These are phyloP conservation scores for Solanum chmielewskii DNA, from an alignment of 257 asterid species.

Conservation along the genomic window DNA sequence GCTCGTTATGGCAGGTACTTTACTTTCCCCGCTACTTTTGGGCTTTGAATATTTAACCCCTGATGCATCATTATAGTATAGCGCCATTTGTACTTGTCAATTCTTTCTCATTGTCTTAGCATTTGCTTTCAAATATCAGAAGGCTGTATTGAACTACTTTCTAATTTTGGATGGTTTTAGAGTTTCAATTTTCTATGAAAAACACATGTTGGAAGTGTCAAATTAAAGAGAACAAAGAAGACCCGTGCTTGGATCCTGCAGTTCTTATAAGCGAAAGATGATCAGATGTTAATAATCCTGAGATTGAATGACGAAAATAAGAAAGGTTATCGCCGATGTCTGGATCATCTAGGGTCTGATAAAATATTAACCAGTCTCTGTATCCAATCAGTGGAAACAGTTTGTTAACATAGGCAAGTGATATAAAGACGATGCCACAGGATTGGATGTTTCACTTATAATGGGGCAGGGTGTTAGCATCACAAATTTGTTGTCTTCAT, in stretches of 20 bases:
- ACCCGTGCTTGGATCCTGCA: neutral
- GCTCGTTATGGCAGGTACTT: slow-evolving; percentile 39
- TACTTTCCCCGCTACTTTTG: neutral
- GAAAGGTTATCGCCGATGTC: neutral
- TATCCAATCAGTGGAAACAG: neutral
- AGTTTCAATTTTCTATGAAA: neutral
- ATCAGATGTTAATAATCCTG: neutral
- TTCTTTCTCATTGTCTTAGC: neutral
- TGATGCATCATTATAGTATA: neutral
- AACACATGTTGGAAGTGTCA: neutral
- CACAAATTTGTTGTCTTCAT: neutral
- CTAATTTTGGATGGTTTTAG: neutral
- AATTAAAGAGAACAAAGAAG: neutral
- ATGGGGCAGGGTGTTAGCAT: neutral
- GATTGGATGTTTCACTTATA: neutral
- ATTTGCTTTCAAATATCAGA: neutral
- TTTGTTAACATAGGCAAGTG: neutral
- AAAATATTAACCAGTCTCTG: neutral
- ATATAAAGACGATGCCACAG: neutral
- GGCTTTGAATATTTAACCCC: neutral
- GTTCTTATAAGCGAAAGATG: neutral
- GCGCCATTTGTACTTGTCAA: neutral
- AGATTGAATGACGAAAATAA: neutral
- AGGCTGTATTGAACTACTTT: neutral
- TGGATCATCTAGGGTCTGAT: neutral